Percentiles rank a stretch among this genome's conserved stretches.
Evolutionary conservation across 768 basidiomycete species (phyloP).

Genomic region (Calocybe gangraenosa): DNA sequence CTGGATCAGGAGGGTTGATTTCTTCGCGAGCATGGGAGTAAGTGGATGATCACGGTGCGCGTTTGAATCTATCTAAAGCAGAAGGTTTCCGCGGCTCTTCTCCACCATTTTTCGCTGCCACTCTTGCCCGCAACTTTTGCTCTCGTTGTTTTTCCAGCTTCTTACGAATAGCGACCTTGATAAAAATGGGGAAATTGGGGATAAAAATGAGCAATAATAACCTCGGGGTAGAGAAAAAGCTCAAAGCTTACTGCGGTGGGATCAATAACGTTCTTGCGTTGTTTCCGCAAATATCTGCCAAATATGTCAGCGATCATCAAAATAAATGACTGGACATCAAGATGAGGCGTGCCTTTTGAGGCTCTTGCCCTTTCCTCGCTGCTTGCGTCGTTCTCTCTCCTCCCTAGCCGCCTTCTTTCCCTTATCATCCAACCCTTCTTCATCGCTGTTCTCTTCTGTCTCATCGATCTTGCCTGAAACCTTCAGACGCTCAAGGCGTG

Average conservation of each 20-base stretch:
- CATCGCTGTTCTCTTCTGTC: constrained; percentile 47
- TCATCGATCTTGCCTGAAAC: constrained; percentile 72
- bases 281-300: constrained; percentile 71
- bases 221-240: neutral
- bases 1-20: no score
- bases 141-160: constrained; percentile 60
- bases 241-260: constrained; percentile 58
- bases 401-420: constrained; percentile 38
- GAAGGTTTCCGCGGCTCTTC: constrained; percentile 27
- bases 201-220: no score
- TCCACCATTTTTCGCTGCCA: constrained; percentile 27
- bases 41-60: constrained; percentile 11
- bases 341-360: constrained; percentile 56
- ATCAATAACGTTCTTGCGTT: constrained; percentile 94
- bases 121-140: constrained; percentile 33
- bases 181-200: neutral
- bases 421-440: constrained; percentile 26
- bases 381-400: constrained; percentile 77
- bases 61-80: constrained; percentile 39
- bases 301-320: neutral
- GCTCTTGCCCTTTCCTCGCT: constrained; percentile 85
- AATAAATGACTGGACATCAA: neutral
- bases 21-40: no score
- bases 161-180: constrained; percentile 57
- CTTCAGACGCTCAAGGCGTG: constrained; percentile 75